phyloP scores from a whole-genome alignment of 2,329 filamentous ascomycete genomes.

The Trichoderma oligosporum region DNA sequence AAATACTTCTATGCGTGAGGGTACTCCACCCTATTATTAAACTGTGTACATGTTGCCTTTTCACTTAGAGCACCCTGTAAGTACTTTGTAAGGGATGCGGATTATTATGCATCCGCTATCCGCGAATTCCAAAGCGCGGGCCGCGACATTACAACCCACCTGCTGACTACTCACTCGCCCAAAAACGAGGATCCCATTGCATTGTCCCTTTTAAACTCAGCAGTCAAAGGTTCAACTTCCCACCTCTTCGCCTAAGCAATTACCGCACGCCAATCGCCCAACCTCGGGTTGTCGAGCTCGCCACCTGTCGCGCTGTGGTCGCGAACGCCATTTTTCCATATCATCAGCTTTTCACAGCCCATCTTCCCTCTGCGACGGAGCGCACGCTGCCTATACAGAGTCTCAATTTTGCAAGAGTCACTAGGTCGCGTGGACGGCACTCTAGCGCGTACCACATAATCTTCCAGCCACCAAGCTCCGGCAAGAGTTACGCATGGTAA shows the following conservation, averaged over 20 bases:
- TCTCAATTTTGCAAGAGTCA: constrained; percentile 21
- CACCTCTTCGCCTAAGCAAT: constrained; percentile 15
- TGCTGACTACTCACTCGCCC: constrained; percentile 14
- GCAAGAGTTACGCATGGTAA: constrained; percentile 24
- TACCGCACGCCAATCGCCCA: constrained; percentile 11
- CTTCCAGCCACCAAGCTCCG: constrained; percentile 13
- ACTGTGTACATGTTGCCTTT: no score
- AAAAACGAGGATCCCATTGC: constrained; percentile 20
- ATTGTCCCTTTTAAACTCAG: constrained; percentile 20
- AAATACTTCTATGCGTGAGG: no score
- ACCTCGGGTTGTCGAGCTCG: constrained; percentile 3
- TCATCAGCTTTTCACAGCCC: neutral
- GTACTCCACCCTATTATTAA: no score
- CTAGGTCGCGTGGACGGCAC: constrained; percentile 41
- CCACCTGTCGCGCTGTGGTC: constrained; percentile 20
- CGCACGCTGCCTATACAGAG: constrained; percentile 5
- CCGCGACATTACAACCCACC: constrained; percentile 4
- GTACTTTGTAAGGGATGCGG: no score
- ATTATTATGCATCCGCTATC: constrained; percentile 5
- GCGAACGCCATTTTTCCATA: constrained; percentile 11
- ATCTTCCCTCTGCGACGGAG: constrained; percentile 9
- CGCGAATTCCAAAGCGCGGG: neutral
- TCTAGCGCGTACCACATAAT: constrained; percentile 25
- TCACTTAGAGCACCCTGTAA: no score
- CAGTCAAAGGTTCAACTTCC: constrained; percentile 15